These are phyloP conservation scores for Aspergillus costaricaensis DNA, from an alignment of 2,329 filamentous ascomycete genomes.

Conservation along the genomic window DNA sequence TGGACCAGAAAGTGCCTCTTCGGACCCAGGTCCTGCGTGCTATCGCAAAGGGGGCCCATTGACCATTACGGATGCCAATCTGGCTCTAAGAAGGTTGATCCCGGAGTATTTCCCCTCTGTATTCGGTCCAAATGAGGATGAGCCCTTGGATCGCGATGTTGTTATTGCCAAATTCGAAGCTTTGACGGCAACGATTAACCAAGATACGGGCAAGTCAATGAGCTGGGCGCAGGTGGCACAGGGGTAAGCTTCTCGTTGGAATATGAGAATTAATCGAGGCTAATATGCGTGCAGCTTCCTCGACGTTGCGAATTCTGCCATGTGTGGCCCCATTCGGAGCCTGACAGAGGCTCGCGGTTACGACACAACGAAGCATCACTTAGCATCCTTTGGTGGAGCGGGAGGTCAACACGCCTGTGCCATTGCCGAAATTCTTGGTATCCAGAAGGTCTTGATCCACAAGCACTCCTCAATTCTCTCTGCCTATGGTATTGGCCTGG, in stretches of 20 bases:
- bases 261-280: background rate
- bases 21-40: constrained; percentile 85
- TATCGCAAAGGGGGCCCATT: constrained; percentile 87
- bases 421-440: constrained; percentile 79
- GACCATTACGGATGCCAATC: constrained; percentile 88
- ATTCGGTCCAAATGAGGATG: background rate
- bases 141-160: constrained; percentile 68
- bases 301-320: constrained; percentile 88
- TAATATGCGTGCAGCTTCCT: constrained; percentile 69
- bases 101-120: constrained; percentile 84
- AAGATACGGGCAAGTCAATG: constrained; percentile 60
- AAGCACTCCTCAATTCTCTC: constrained; percentile 86
- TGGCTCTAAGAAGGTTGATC: constrained; percentile 78
- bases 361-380: constrained; percentile 79
- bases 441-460: constrained; percentile 80
- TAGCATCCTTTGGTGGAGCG: constrained; percentile 86
- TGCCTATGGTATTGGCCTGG: constrained; percentile 87
- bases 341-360: constrained; percentile 88
- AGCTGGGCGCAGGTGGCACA: constrained; percentile 74
- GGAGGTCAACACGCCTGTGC: constrained; percentile 91
- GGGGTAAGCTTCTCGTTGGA: background rate
- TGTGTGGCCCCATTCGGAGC: constrained; percentile 74
- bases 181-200: constrained; percentile 74
- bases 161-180: constrained; percentile 72
- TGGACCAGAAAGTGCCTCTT: constrained; percentile 83